These are phyloP conservation scores for Penicillium goetzii DNA, from an alignment of 495 filamentous ascomycete species.

Conservation along the genomic window DNA sequence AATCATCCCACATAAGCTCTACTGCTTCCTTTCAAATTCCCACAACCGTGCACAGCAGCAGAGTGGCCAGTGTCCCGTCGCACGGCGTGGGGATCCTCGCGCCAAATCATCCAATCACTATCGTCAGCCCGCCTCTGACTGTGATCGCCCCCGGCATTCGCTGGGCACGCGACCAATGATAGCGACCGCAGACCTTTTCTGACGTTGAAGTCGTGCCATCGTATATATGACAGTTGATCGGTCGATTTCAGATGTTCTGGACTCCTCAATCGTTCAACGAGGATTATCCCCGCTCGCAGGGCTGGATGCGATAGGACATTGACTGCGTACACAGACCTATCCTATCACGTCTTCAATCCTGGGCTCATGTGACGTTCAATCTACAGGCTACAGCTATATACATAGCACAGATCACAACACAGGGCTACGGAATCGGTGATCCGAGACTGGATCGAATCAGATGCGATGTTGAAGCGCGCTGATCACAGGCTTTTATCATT, in stretches of 20 bases:
- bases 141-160: conserved; percentile 34
- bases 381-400: neutral
- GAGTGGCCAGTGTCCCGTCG: conserved; percentile 11
- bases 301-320: neutral
- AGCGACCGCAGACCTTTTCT: conserved; percentile 15
- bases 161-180: conserved; percentile 24
- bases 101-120: conserved; percentile 31
- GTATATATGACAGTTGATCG: conserved; percentile 15
- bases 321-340: neutral
- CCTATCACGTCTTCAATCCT: neutral
- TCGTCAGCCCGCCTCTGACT: conserved; percentile 9
- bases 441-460: conserved; percentile 8
- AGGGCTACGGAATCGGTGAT: neutral
- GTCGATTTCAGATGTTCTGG: neutral
- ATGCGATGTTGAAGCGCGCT: neutral
- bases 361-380: neutral
- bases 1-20: neutral
- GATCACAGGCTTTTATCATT: neutral
- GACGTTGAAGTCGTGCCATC: neutral
- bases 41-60: neutral
- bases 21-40: neutral
- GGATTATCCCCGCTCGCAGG: conserved; percentile 1
- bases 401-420: neutral
- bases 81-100: conserved; percentile 18
- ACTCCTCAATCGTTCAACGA: conserved; percentile 2